Evolutionary conservation across 2,329 filamentous ascomycete species (phyloP).

Genomic region (Fusarium sacchari): DNA sequence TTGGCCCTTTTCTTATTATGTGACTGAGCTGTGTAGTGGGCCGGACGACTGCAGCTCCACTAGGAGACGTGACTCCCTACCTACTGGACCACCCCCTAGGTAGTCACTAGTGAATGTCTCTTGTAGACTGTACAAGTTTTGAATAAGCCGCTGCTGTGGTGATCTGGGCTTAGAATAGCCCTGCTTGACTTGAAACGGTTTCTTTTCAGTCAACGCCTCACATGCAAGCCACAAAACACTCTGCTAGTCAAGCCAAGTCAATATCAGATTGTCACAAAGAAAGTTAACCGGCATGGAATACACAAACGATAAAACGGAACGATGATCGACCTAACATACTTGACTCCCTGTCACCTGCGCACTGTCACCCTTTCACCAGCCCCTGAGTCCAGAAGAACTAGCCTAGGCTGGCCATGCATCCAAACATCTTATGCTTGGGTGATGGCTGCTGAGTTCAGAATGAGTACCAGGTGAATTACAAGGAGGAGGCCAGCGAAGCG

Average conservation of each 20-base stretch:
- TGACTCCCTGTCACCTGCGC: background rate
- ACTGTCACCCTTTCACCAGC: background rate
- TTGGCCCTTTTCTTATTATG: background rate
- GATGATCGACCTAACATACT: background rate
- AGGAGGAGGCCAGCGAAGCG: background rate
- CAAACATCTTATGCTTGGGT: rapidly evolving
- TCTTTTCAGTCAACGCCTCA: background rate
- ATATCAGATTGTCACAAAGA: background rate
- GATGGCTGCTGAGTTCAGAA: background rate
- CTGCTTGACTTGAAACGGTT: background rate
- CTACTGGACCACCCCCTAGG: too few relatives aligned
- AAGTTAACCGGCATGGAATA: rapidly evolving
- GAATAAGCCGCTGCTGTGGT: rapidly evolving
- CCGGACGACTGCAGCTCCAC: background rate
- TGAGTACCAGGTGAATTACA: rapidly evolving
- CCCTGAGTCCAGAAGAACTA: too few relatives aligned
- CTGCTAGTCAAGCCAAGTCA: background rate
- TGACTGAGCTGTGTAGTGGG: background rate
- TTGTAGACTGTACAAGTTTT: too few relatives aligned
- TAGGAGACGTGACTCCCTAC: background rate
- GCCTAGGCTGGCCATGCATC: rapidly evolving
- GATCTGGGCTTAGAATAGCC: background rate
- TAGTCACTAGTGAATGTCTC: too few relatives aligned
- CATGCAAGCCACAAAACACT: background rate
- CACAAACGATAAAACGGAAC: background rate